A percentile compares a stretch with the other conserved stretches of the same genome.
Conservation (phyloP, 352 stramenopile genomes). For the Aphanomyces astaci region DNA sequence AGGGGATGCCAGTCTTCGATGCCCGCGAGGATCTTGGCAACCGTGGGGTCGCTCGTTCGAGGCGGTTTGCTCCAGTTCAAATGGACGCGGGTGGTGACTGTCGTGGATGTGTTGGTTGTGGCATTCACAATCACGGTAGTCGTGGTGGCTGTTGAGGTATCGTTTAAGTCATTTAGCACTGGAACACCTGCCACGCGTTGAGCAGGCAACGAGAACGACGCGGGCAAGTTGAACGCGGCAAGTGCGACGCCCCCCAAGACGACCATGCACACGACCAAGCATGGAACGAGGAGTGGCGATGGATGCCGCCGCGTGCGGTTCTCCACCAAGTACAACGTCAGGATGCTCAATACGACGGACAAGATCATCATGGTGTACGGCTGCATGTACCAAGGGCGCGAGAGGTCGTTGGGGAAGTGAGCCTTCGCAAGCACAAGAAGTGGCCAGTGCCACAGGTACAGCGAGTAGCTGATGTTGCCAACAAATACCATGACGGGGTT, state of each 20-base stretch:
- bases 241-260: not conserved
- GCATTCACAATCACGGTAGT: not conserved
- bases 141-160: not conserved
- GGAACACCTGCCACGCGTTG: not conserved
- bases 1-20: not conserved
- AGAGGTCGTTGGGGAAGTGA: conserved; percentile 1
- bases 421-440: conserved; percentile 20
- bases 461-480: conserved; percentile 19
- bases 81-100: not conserved
- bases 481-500: conserved; percentile 2
- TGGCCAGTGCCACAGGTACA: conserved; percentile 24
- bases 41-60: not conserved
- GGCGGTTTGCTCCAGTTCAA: conserved; percentile 21
- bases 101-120: not conserved
- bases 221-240: not conserved
- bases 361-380: conserved; percentile 15
- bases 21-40: conserved; percentile 17
- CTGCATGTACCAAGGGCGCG: conserved; percentile 1
- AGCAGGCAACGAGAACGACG: not conserved
- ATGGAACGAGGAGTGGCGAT: not conserved
- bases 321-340: conserved; percentile 16
- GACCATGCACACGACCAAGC: not conserved
- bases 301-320: conserved; percentile 3
- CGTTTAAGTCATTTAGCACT: not conserved
- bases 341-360: conserved; percentile 1